phyloP scores from a whole-genome alignment of 2,329 filamentous ascomycete genomes.

The Calycina herbarum region DNA sequence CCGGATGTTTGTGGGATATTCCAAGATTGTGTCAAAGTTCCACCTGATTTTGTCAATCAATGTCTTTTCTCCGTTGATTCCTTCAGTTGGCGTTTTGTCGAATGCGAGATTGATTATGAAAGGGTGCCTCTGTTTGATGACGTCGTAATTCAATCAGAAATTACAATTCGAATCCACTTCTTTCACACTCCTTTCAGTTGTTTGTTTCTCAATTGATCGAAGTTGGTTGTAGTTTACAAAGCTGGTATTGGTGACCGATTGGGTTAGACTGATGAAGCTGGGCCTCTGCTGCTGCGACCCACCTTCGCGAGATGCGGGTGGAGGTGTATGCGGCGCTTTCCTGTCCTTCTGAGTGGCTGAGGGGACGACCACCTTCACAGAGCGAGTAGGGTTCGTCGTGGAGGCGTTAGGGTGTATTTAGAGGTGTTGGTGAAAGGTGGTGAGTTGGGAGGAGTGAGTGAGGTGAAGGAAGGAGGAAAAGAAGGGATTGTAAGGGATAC shows the following conservation, averaged over 20 bases:
- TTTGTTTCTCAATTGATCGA: background rate
- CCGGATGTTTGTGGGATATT: background rate
- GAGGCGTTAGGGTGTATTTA: background rate
- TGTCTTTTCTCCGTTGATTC: background rate
- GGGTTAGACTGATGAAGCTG: background rate
- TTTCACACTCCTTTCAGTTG: background rate
- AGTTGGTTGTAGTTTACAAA: background rate
- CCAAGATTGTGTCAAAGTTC: background rate
- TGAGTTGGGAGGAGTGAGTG: background rate
- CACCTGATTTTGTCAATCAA: background rate
- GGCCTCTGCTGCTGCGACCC: slow-evolving; percentile 2
- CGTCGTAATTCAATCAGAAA: too few species aligned
- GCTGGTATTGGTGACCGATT: background rate
- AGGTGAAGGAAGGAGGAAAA: background rate
- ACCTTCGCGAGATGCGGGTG: slow-evolving; percentile 2
- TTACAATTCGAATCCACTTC: too few species aligned
- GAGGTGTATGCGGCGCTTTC: background rate
- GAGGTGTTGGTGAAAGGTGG: background rate
- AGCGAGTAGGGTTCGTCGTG: background rate
- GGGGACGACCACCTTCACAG: background rate
- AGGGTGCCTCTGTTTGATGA: too few species aligned
- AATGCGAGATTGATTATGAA: background rate
- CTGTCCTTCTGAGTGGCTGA: background rate
- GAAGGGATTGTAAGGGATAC: slow-evolving; percentile 2
- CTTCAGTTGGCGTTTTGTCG: background rate